Evolutionary conservation across 2,329 filamentous ascomycete genomes (phyloP), one percentile per base, ranked within the genome.

Genomic region (Trichoderma gracile): DNA sequence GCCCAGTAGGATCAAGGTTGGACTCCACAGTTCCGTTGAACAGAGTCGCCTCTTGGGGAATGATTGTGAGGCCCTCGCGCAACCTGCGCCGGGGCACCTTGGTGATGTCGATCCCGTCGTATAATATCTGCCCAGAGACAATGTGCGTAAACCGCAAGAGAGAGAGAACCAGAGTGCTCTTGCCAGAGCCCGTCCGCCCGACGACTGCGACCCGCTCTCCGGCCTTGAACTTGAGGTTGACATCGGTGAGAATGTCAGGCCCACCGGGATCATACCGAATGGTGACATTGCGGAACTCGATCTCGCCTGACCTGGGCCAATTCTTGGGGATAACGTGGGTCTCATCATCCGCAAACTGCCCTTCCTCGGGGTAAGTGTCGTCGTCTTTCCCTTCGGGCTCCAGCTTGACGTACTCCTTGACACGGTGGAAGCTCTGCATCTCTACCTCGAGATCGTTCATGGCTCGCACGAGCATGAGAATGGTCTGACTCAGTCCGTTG

Each of bases 181-280:
- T 96, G 3, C 92, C 92, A 5, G 89, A 92, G 0, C 90, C 88
- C 0, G 92, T 96, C 10, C 92, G 86, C 2, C 92, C 92, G 12
- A 93, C 89, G 21, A 96, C 82, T 0, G 91, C 92, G 0, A 91
- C 91, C 57, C 89, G 89, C 61, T 90, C 89, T 1, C 92, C 91
- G 0, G 89, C 89, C 14, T 77, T 78, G 66, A 85, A 82, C 40
- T 78, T 79, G 50, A 85, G 76, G 66, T 79, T 83, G 59, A 85
- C 74, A 40, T 82, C 73, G 25, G 80, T 81, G 19, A 85, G 75
- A 47, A 85, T 81, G 62, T 83, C 77, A 53, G 78, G 76, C 19
- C 81, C 75, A 64, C 82, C 74, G 30, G 75, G 63, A 65, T 81
- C 73, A 68, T 83, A 83, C 50, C 80, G 79, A 42, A 82, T 80